Base-by-base conservation (phyloP, 352 stramenopile genomes). In the Globisporangium okanoganense region DNA sequence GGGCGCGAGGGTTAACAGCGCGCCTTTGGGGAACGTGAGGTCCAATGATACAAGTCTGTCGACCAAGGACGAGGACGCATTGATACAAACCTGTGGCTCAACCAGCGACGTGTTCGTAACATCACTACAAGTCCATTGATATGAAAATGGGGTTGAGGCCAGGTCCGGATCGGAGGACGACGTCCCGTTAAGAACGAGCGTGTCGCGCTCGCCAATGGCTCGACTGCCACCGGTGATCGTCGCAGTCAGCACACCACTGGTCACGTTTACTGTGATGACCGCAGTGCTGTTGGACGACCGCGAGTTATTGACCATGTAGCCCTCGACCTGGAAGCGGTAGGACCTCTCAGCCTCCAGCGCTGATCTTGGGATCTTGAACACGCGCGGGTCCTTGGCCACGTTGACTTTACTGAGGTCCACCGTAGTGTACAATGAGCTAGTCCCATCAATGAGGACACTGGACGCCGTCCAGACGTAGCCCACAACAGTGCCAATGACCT, bases 321-420 rank as follows among this genome's bases (percentile, higher is more conserved):
- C 79, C n/a, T 87, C 74, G 24, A 76, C 61, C 20, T 62, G 69
- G 49, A 93, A 86, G n/a, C 65, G 75, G 48, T 91, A 91, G 2
- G 70, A 77, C n/a, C 64, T 66, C 2, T 70, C 73, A 5, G 67
- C 64, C 18, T 72, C 57, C 0, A 93, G 57, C 9, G 63, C 51
- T 5, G 74, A 67, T 2, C 76, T 66, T 0, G 71, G 50, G 0
- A 91, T 52, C 16, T 70, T 76, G 47, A 90, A 93, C 6, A 82
- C 64, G 13, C 79, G 76, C 4, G 83, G 79, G 41, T 91, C 78
- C 45, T 76, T 73, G n/a, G 81, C 83, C 0, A 66, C 72, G 50
- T 91, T 90, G 25, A 65, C 72, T 10, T 70, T 63, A 25, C 71
- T 83, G 20, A 88, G 63, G 20, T 81, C 64, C 29, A 80, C 65